Evolutionary conservation across 768 basidiomycete species (phyloP), one percentile per base, ranked within the genome.

Genomic region (Cantharellus cinnabarinus): DNA sequence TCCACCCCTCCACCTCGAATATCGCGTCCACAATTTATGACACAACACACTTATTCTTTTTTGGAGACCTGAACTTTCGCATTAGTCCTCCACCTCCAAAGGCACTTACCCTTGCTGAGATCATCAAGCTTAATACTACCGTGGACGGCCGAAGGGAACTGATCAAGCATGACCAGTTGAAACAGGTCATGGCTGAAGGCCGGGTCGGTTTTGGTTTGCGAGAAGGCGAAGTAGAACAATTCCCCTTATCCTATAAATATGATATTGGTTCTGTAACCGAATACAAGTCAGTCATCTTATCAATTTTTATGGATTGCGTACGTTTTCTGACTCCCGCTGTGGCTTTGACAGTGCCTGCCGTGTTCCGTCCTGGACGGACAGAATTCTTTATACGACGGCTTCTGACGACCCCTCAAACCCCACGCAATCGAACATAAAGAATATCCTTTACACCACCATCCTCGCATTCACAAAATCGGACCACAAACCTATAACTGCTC

Each of bases 21-120:
- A 48, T 48, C 29, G 14, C 52, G 14, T 60, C 56, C 54, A 83
- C 80, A 5, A 77, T 97, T 52, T 90, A 86, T 72, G 74, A 80
- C 50, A 85, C 90, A 0, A 88, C 89, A 7, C 89, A 97, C 68
- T 75, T 95, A 1, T 95, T 97, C 75, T 76, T 95, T 68, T 76
- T 95, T 41, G 94, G 94, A 3, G 93, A 97, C 70, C 77, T 95
- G 38, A 97, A 97, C 70, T 95, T 91, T 70, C 81, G 91, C 14
- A 69, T 98, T 14, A 73, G 76, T n/a, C 52, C 7, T 14, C 10
- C 10, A 7, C 14, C 14, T 10, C 10, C 7, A 10, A 14, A 10
- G 10, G 10, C 10, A 7, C 10, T 37, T 37, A 37, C 35, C 35
- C 74, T 39, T 10, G 35, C 10, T 10, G 52, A 54, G 35, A 71